phyloP scores from a whole-genome alignment of 805 yeast species.

The Candida golubevii region DNA sequence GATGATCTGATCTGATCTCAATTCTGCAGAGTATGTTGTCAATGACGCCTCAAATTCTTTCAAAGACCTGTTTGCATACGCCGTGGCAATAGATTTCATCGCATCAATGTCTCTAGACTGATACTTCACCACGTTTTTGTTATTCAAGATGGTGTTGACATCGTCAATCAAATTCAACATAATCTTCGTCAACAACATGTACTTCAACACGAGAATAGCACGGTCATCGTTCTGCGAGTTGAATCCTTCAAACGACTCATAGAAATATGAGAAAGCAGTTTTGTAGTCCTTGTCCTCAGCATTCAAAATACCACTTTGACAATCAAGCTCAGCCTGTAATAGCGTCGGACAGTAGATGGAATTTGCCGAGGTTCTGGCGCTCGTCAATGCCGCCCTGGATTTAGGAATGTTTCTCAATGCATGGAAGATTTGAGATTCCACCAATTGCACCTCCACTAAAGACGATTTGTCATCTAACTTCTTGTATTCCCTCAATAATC shows the following conservation, averaged over 20 bases:
- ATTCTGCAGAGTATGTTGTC: conserved; percentile 63
- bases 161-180: conserved; percentile 89
- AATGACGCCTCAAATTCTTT: conserved; percentile 87
- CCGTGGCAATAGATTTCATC: conserved; percentile 88
- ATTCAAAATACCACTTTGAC: conserved; percentile 91
- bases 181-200: conserved; percentile 88
- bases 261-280: conserved; percentile 93
- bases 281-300: conserved; percentile 96
- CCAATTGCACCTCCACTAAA: conserved; percentile 88
- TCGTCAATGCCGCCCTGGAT: conserved; percentile 85
- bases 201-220: conserved; percentile 77
- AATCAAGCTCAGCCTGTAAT: conserved; percentile 89
- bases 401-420: conserved; percentile 88
- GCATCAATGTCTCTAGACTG: conserved; percentile 89
- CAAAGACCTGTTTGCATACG: conserved; percentile 84
- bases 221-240: conserved; percentile 57
- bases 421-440: conserved; percentile 87
- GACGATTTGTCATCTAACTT: conserved; percentile 93
- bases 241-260: conserved; percentile 90
- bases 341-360: conserved; percentile 93
- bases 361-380: conserved; percentile 97
- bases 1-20: conserved; percentile 81
- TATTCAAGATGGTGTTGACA: conserved; percentile 68
- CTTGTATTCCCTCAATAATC: conserved; percentile 78
- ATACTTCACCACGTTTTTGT: conserved; percentile 64